phyloP scores from a whole-genome alignment of 805 yeast genomes.

The Kazachstania viticola region DNA sequence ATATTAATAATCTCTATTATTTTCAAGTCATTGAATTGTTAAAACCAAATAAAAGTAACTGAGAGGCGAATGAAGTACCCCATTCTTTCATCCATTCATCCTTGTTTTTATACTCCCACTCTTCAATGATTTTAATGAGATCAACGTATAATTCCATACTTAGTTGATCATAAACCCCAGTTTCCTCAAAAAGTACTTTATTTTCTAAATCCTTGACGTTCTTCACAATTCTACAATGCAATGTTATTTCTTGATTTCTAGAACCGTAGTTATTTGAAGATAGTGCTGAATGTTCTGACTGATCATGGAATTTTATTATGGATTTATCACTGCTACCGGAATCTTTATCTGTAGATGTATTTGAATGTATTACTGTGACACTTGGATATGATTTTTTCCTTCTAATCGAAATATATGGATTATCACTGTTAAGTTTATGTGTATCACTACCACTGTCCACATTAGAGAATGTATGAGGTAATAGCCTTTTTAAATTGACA shows the following conservation, averaged over 20 bases:
- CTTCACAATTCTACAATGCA: conserved; percentile 35
- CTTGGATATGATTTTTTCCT: conserved; percentile 21
- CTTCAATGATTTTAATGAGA: conserved; percentile 39
- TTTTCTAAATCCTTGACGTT: conserved; percentile 34
- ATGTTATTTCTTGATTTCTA: conserved; percentile 16
- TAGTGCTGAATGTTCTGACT: conserved; percentile 2
- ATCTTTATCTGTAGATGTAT: background rate
- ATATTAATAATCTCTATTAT: background rate
- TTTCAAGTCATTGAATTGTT: conserved; percentile 13
- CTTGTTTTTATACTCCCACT: conserved; percentile 36
- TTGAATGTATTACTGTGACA: conserved; percentile 17
- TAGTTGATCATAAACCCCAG: conserved; percentile 39
- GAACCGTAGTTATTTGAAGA: background rate
- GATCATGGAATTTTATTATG: conserved; percentile 29
- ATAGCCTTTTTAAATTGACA: conserved; percentile 37
- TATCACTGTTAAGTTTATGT: conserved; percentile 6
- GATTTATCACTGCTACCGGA: conserved; percentile 3
- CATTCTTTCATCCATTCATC: conserved; percentile 39
- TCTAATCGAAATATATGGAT: conserved; percentile 20
- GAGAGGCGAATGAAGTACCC: conserved; percentile 52
- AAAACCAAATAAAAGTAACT: conserved; percentile 43
- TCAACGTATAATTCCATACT: conserved; percentile 49
- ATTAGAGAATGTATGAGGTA: conserved; percentile 1
- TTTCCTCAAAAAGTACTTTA: conserved; percentile 26
- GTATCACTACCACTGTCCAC: conserved; percentile 1